Evolutionary conservation across 805 yeast species (phyloP).

Genomic region (Candida parachauliodes): DNA sequence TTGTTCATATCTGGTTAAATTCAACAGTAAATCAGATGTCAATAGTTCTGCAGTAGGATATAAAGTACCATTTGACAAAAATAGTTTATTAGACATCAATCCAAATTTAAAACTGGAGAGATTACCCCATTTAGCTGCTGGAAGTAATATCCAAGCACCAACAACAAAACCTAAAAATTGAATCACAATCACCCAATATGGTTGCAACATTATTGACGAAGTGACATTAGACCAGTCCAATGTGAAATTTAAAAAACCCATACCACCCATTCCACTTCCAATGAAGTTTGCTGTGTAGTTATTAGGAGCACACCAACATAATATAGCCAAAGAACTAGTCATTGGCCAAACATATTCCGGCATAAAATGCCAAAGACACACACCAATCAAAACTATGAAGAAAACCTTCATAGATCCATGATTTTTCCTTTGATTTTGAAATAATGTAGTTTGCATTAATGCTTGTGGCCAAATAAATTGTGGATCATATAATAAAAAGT

Average conservation of each 20-base stretch:
- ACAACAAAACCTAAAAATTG: slow-evolving; percentile 42
- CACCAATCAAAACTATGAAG: slow-evolving; percentile 23
- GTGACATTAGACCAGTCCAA: slow-evolving; percentile 50
- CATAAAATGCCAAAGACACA: slow-evolving; percentile 42
- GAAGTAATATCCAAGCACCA: slow-evolving; percentile 43
- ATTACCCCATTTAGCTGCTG: slow-evolving; percentile 42
- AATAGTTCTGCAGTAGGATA: slow-evolving; percentile 40
- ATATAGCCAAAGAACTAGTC: slow-evolving; percentile 42
- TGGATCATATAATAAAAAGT: slow-evolving; percentile 42
- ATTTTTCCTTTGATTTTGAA: slow-evolving; percentile 23
- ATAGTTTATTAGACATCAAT: slow-evolving; percentile 42
- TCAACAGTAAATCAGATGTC: slow-evolving; percentile 34
- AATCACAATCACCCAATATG: slow-evolving; percentile 46
- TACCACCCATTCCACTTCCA: slow-evolving; percentile 47
- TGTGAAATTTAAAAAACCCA: slow-evolving; percentile 43
- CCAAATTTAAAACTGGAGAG: slow-evolving; percentile 28
- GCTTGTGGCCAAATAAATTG: slow-evolving; percentile 46
- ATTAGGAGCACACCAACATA: slow-evolving; percentile 45
- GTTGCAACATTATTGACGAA: slow-evolving; percentile 43
- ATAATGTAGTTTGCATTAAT: slow-evolving; percentile 44
- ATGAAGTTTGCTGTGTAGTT: slow-evolving; percentile 35
- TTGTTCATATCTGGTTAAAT: slow-evolving; percentile 37
- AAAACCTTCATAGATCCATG: slow-evolving; percentile 33
- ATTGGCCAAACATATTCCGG: slow-evolving; percentile 46
- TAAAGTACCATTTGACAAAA: slow-evolving; percentile 27